These are phyloP conservation scores for Cicer cuneatum DNA, from an alignment of 306 rosid genomes.

Conservation along the genomic window DNA sequence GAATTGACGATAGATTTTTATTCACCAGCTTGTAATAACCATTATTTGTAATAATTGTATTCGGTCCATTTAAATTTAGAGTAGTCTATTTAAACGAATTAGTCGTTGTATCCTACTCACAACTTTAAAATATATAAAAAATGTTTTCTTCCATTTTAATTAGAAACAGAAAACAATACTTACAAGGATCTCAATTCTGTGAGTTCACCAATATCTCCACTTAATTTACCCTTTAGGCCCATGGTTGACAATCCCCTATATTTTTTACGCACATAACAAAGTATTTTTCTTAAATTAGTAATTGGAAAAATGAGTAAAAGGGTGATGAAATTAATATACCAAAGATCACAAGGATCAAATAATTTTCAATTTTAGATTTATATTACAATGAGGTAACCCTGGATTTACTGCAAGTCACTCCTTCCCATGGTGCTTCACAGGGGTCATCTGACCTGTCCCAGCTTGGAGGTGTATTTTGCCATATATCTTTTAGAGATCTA, in stretches of 20 bases:
- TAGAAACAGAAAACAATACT: conserved; percentile 38
- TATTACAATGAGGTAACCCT: conserved; percentile 88
- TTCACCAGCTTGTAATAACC: too few relatives aligned
- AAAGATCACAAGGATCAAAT: conserved; percentile 9
- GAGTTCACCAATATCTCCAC: conserved; percentile 73
- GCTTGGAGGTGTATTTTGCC: conserved; percentile 82
- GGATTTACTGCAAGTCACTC: conserved; percentile 75
- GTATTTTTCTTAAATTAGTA: conserved; percentile 10
- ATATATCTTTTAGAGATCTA: conserved; percentile 60
- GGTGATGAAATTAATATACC: neutral
- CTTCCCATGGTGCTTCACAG: conserved; percentile 86
- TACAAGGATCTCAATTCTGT: conserved; percentile 75
- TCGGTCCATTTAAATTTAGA: too few relatives aligned
- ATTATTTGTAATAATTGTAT: too few relatives aligned
- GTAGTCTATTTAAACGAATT: too few relatives aligned
- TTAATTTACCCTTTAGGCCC: conserved; percentile 70
- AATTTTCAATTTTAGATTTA: conserved; percentile 24
- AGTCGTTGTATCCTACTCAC: too few relatives aligned
- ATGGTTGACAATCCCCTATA: conserved; percentile 73
- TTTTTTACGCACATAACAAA: conserved; percentile 20
- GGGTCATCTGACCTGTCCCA: conserved; percentile 83
- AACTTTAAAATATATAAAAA: too few relatives aligned
- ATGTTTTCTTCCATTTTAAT: too few relatives aligned
- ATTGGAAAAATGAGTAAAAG: conserved; percentile 10
- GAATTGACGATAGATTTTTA: conserved; percentile 1